Base-by-base conservation (phyloP, 805 yeast genomes). In the Sungouiella thailandica region DNA sequence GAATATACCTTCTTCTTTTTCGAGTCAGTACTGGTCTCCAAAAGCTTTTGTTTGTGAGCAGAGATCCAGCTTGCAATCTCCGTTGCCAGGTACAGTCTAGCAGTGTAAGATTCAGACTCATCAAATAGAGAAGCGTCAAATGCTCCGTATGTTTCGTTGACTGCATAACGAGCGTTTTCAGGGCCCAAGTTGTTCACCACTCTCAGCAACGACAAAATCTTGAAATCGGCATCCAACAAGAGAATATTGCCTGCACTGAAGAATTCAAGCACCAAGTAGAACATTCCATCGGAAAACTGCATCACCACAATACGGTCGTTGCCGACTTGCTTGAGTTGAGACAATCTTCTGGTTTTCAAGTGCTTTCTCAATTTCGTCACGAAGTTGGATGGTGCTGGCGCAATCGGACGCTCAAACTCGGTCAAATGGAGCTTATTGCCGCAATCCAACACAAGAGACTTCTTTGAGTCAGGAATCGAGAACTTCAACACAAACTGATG, bases 201-300 rank as follows among this genome's bases (percentile, higher is more conserved):
- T 58, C 97, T 76, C 52, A 83, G 89, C 18, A 88, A 60, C 0
- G 90, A 68, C 49, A 88, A 47, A 32, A 89, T 87, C 47, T 74
- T 78, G 39, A 68, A 57, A 14, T 80, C 72, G 18, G 76, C 70
- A 55, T 90, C 94, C 41, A 90, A 65, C 14, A 90, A 65, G 13
- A 90, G 64, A 35, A 90, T 75, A 53, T 90, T 90, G 17, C 98
- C 98, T 3, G 96, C 96, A 53, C 96, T 84, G 63, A 89, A 90
- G 50, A 90, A 90, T 57, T 90, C 98, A 34, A 90, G 58, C 0
- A 86, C 95, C 43, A 90, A 62, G 47, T 83, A 81, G 50, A 62
- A 78, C 33, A 75, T 49, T 2, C 96, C 96, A 49, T 86, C 95
- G 28, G 89, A 78, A 59, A 90, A 90, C 40, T 85, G 78, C 28